Evolutionary conservation across 2,329 filamentous ascomycete species (phyloP), one percentile per base, ranked within the genome.

Genomic region (Aspergillus nomiae): DNA sequence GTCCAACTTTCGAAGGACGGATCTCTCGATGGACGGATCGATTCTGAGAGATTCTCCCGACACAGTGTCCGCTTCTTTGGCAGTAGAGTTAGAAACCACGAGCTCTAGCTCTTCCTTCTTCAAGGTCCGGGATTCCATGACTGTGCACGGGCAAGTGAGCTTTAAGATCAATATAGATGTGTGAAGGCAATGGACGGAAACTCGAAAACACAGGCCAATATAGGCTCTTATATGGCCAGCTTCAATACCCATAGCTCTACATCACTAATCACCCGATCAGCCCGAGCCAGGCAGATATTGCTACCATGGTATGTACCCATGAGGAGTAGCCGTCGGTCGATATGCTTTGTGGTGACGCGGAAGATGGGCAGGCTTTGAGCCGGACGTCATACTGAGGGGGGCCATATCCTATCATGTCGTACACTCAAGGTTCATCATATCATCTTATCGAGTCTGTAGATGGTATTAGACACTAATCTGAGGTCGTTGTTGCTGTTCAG

Each of bases 1-100:
- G 38, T 65, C 63, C 45, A 65, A 34, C 53, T 63, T 65, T 10
- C 63, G 48, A n/a, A 65, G 10, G 6, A 63, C 58, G 4, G 63
- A 56, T 28, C 34, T 34, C n/a, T 63, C 63, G 7, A 63, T 26
- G 2, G 58, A 59, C 4, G 61, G 26, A 41, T 63, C 63, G 46
- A 65, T 59, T 30, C n/a, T 5, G 7, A 59, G 6, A 6, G 19
- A 50, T 28, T 64, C 50, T 6, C 28, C 55, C 10, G 34, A 28
- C 1, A 48, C 56, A 24, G 58, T n/a, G 5, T 48, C 59, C 4
- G 55, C 30, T 11, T 53, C 53, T 57, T 60, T 56, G n/a, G 30
- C 9, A n/a, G 36, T 12, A 14, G n/a, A 19, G 10, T 28, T 19
- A n/a, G 41, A 43, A 21, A 9, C 9, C 8, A 21, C 26, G 14